phyloP scores from a whole-genome alignment of 2,329 filamentous ascomycete genomes.

The Stagonosporopsis chrysanthemi region DNA sequence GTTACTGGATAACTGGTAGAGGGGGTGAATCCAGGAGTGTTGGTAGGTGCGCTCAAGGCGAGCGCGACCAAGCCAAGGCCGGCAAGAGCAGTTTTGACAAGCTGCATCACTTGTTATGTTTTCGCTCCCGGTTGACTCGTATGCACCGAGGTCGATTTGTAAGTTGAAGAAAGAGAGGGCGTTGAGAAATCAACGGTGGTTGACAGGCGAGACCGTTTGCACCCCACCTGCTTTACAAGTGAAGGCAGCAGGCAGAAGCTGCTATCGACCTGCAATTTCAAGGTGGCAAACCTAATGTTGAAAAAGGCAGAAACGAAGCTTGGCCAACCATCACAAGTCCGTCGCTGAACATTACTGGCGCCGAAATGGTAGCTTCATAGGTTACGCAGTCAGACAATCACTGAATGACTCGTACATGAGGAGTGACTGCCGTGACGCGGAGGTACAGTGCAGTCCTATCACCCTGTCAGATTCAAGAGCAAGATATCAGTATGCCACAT shows the following conservation, averaged over 20 bases:
- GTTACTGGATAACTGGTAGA: background rate
- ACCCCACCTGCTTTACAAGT: constrained; percentile 4
- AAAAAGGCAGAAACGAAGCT: background rate
- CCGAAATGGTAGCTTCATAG: background rate
- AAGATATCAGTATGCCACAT: background rate
- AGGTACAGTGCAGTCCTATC: background rate
- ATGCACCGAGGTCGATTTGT: background rate
- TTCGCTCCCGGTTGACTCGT: background rate
- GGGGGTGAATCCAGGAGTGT: background rate
- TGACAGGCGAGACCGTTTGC: background rate
- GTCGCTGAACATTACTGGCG: background rate
- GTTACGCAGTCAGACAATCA: background rate
- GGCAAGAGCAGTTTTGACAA: background rate
- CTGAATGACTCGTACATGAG: too few species aligned
- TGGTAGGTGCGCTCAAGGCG: constrained; percentile 2
- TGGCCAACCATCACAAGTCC: background rate
- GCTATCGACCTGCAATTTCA: background rate
- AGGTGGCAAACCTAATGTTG: background rate
- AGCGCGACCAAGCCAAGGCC: constrained; percentile 2
- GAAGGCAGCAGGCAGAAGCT: constrained; percentile 9
- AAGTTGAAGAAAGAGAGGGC: background rate
- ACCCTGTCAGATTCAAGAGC: background rate
- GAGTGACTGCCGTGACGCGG: too few species aligned
- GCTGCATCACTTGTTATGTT: background rate
- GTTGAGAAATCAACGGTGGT: background rate